phyloP scores from a whole-genome alignment of 768 basidiomycete species.

The Boletus huronensis region DNA sequence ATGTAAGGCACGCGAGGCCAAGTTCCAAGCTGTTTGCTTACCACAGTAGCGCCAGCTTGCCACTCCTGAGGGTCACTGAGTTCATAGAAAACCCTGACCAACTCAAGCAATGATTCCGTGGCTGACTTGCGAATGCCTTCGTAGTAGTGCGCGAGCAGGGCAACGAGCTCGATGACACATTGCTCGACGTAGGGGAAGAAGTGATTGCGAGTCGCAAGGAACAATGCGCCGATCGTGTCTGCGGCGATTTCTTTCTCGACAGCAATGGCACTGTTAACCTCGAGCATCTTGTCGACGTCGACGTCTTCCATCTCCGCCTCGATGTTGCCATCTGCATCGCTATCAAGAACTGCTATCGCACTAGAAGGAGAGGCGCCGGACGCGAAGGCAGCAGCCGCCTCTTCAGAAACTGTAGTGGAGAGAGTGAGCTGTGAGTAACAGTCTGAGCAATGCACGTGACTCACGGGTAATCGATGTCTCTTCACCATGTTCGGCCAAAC shows the following conservation, averaged over 20 bases:
- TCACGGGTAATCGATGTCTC: constrained; percentile 41
- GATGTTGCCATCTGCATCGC: constrained; percentile 51
- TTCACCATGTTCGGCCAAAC: constrained; percentile 80
- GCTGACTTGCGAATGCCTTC: constrained; percentile 96
- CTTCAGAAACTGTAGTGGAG: constrained; percentile 41
- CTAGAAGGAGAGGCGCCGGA: constrained; percentile 72
- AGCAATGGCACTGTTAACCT: constrained; percentile 93
- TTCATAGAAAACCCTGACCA: constrained; percentile 89
- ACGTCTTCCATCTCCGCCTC: constrained; percentile 71
- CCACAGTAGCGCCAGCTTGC: constrained; percentile 66
- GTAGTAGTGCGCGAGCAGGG: constrained; percentile 86
- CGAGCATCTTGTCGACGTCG: constrained; percentile 82
- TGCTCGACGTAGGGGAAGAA: constrained; percentile 92
- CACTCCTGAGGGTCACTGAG: constrained; percentile 80
- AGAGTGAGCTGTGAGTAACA: neutral
- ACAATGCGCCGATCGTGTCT: constrained; percentile 91
- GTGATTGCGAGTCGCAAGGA: constrained; percentile 71
- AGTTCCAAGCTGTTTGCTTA: constrained; percentile 35
- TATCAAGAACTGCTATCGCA: constrained; percentile 60
- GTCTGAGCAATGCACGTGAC: constrained; percentile 13
- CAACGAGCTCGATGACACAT: constrained; percentile 73
- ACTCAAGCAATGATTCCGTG: constrained; percentile 81
- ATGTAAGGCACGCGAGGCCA: constrained; percentile 5
- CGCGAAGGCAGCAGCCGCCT: constrained; percentile 59
- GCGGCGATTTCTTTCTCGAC: constrained; percentile 99